A percentile compares a stretch with the other conserved stretches of the same genome.
These are phyloP conservation scores for Keqinozyma sinolaborantium DNA, from an alignment of 1,139 yeast genomes.

Conservation along the genomic window DNA sequence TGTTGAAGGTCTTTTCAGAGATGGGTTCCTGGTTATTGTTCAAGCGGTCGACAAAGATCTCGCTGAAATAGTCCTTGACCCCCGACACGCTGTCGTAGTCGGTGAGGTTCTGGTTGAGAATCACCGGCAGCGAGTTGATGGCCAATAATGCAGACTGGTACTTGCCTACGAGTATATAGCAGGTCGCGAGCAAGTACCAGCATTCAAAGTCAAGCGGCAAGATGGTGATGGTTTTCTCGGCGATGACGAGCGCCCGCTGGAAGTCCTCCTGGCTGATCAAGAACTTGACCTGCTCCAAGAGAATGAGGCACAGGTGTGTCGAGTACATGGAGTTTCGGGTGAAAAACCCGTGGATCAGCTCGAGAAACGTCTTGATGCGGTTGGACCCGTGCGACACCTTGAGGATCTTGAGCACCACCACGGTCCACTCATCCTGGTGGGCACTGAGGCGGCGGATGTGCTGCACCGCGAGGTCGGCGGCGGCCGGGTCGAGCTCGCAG, in stretches of 20 bases:
- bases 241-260: conserved; percentile 25
- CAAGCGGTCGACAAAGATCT: conserved; percentile 22
- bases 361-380: conserved; percentile 22
- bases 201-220: conserved; percentile 42
- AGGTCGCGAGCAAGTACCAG: conserved; percentile 35
- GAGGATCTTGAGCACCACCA: conserved; percentile 17
- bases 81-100: conserved; percentile 24
- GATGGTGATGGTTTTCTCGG: conserved; percentile 28
- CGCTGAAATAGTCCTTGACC: conserved; percentile 25
- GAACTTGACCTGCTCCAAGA: conserved; percentile 38
- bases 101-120: conserved; percentile 11
- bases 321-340: conserved; percentile 13
- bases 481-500: conserved; percentile 16
- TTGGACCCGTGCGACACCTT: conserved; percentile 26
- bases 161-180: conserved; percentile 29
- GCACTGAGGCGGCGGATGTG: conserved; percentile 11
- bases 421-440: conserved; percentile 25
- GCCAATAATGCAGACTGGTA: conserved; percentile 28
- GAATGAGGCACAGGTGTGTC: conserved; percentile 34
- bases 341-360: conserved; percentile 22
- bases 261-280: conserved; percentile 27
- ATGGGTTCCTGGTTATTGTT: conserved; percentile 23
- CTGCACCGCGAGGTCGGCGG: conserved; percentile 18
- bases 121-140: conserved; percentile 32
- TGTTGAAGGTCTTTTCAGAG: conserved; percentile 25